These are phyloP conservation scores for Erodium moschatum DNA, from an alignment of 441 rosid species.

Conservation along the genomic window DNA sequence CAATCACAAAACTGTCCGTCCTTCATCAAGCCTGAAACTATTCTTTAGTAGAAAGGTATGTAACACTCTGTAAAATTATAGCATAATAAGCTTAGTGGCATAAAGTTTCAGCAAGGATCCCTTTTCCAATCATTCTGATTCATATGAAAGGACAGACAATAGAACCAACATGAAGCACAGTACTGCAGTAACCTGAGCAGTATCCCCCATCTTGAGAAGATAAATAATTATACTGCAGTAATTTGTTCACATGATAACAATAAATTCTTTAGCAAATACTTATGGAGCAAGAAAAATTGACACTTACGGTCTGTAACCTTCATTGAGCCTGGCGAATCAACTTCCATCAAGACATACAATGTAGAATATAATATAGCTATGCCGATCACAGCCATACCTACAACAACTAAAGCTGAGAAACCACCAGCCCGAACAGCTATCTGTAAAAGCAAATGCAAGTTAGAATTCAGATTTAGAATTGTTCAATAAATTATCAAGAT, in stretches of 20 bases:
- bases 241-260: background rate
- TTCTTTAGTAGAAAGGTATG: background rate
- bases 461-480: slow-evolving; percentile 19
- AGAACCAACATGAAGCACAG: background rate
- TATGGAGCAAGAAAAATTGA: slow-evolving; percentile 18
- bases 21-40: background rate
- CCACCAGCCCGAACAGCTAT: slow-evolving; percentile 97
- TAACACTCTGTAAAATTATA: background rate
- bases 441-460: slow-evolving; percentile 36
- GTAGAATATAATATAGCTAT: slow-evolving; percentile 86
- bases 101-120: background rate
- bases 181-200: slow-evolving; percentile 1
- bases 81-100: background rate
- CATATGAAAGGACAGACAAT: background rate
- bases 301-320: slow-evolving; percentile 85
- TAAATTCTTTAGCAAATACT: background rate
- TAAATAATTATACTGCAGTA: background rate
- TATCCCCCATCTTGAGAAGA: background rate
- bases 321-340: slow-evolving; percentile 74
- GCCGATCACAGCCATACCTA: slow-evolving; percentile 96
- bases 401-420: slow-evolving; percentile 92
- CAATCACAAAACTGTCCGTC: background rate
- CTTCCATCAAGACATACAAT: slow-evolving; percentile 84
- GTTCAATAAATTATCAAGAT: slow-evolving; percentile 9
- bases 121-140: background rate